Evolutionary conservation across 352 stramenopile genomes (phyloP).

Genomic region (Vaucheria bursata): DNA sequence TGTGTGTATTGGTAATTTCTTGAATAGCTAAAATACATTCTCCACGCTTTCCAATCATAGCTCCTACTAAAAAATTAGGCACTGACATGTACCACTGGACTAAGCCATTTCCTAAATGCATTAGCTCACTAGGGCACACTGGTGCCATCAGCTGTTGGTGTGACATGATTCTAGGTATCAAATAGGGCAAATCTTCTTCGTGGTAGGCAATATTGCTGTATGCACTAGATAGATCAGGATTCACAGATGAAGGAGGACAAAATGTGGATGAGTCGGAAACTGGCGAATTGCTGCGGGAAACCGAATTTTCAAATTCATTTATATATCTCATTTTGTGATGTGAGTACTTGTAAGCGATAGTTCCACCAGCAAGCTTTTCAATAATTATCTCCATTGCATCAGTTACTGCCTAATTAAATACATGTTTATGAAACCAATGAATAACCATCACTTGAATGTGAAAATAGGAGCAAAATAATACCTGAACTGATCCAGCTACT

Average conservation of each 20-base stretch:
- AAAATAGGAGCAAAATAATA: too few species aligned
- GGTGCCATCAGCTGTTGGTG: neutral
- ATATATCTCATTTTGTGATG: too few species aligned
- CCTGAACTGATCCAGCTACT: neutral
- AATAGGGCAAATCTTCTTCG: neutral
- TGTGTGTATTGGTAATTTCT: slow-evolving; percentile 30
- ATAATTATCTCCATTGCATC: slow-evolving; percentile 29
- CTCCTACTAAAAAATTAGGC: slow-evolving; percentile 2
- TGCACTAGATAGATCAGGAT: neutral
- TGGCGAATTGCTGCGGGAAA: too few species aligned
- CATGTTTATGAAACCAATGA: too few species aligned
- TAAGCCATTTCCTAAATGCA: too few species aligned
- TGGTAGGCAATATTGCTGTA: neutral
- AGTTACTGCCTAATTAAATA: slow-evolving; percentile 21
- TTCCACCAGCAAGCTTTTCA: slow-evolving; percentile 35
- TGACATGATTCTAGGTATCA: neutral
- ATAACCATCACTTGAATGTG: too few species aligned
- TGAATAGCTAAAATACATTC: slow-evolving; percentile 45
- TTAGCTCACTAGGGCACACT: too few species aligned
- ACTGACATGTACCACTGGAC: neutral
- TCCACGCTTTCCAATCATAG: slow-evolving; percentile 10
- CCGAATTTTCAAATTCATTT: too few species aligned
- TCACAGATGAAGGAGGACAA: neutral
- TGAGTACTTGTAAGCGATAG: too few species aligned
- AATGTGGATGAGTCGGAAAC: too few species aligned